These are phyloP conservation scores for Amyloporia xantha DNA, from an alignment of 768 basidiomycete genomes.

Conservation along the genomic window DNA sequence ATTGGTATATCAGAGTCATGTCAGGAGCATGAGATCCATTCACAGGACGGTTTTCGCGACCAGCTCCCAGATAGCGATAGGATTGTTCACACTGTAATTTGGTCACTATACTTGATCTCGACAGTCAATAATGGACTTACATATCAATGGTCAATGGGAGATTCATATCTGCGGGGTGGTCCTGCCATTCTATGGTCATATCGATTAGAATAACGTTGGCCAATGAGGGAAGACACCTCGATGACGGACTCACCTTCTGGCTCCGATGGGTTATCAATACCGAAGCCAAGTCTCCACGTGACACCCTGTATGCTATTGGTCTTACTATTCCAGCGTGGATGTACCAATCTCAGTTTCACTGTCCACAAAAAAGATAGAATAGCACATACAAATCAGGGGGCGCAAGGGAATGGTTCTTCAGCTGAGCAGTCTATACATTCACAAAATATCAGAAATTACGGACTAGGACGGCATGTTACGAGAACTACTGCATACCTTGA, in stretches of 20 bases:
- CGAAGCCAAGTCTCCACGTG: constrained; percentile 60
- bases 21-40: not conserved
- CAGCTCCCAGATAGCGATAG: constrained; percentile 46
- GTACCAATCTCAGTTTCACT: not conserved
- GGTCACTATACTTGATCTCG: not conserved
- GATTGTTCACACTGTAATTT: constrained; percentile 45
- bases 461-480: too few species aligned
- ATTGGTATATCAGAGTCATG: not conserved
- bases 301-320: constrained; percentile 55
- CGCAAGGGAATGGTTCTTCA: constrained; percentile 49
- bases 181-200: constrained; percentile 46
- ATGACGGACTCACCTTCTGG: constrained; percentile 44
- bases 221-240: not conserved
- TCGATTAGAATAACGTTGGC: constrained; percentile 6
- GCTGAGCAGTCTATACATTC: constrained; percentile 35
- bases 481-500: constrained; percentile 38
- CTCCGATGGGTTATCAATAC: constrained; percentile 40
- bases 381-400: constrained; percentile 52
- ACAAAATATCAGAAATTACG: not conserved
- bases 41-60: constrained; percentile 28
- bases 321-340: constrained; percentile 26
- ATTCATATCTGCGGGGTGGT: constrained; percentile 46
- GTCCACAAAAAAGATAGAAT: not conserved
- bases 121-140: constrained; percentile 30
- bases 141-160: constrained; percentile 42